Evolutionary conservation across 2,329 filamentous ascomycete genomes (phyloP).

Genomic region (Cladosporium sp.): DNA sequence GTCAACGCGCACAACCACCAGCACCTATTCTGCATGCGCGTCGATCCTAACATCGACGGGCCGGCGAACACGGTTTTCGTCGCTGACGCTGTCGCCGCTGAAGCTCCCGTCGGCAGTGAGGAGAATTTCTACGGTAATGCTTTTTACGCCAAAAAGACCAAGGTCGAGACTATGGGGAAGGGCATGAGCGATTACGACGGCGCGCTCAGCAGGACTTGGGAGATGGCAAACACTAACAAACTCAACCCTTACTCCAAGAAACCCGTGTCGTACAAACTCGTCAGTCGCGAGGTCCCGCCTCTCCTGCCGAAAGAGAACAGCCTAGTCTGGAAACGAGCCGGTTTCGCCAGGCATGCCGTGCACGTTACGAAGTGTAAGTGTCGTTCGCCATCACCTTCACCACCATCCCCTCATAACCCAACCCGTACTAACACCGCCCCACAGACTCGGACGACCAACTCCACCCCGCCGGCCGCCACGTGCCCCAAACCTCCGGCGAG

Average conservation of each 20-base stretch:
- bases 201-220: conserved; percentile 77
- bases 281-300: conserved; percentile 75
- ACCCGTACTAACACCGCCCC: not conserved
- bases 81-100: conserved; percentile 67
- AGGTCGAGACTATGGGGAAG: conserved; percentile 65
- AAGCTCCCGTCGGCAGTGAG: conserved; percentile 70
- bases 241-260: conserved; percentile 84
- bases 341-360: conserved; percentile 80
- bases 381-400: not conserved
- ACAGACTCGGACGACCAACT: conserved; percentile 74
- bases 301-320: conserved; percentile 77
- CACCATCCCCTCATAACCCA: conserved; percentile 12
- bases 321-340: conserved; percentile 84
- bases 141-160: conserved; percentile 81
- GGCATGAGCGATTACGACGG: conserved; percentile 78
- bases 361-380: conserved; percentile 84
- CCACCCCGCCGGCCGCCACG: conserved; percentile 81
- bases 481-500: conserved; percentile 81
- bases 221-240: conserved; percentile 77
- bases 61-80: conserved; percentile 81
- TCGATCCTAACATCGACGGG: conserved; percentile 85
- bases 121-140: conserved; percentile 90
- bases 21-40: conserved; percentile 85
- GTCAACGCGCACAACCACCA: conserved; percentile 97
- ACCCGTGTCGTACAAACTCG: conserved; percentile 81